Evolutionary conservation across 768 basidiomycete species (phyloP), one percentile per base, ranked within the genome.

Genomic region (Piloderma croceum): DNA sequence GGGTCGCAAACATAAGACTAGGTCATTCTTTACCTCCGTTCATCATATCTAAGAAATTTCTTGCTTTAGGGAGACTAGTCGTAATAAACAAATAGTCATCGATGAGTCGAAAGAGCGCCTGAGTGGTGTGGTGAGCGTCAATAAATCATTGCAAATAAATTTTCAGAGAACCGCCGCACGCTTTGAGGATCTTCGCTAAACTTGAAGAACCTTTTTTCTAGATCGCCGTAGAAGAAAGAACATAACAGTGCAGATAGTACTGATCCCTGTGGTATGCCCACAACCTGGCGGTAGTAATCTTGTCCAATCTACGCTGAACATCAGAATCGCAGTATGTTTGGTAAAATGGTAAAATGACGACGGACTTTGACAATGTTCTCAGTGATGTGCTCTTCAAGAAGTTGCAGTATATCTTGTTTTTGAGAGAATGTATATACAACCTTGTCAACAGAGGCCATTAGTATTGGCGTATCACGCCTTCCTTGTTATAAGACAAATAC

Each of bases 251-350:
- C 76, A 6, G 92, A 96, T n/a, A 98, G 64, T n/a, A 92, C 79
- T 3, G 93, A 97, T 17, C 96, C 96, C 60, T 99, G 96, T 1
- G 96, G 94, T 18, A 99, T 99, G 3, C 96, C 96, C 21, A 89
- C 76, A n/a, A 74, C 76, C 60, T 99, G 96, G 10, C 84, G 79
- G 56, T 84, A 94, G 54, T 83, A 90, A 31, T 74, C 62, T n/a
- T 64, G 51, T 2, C 86, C 88, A 38, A 96, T 91, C 90, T 94
- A 48, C 3, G 19, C 2, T n/a, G 17, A 25, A 32, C 6, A 23
- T 10, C 24, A 35, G 12, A 24, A 19, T 27, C 9, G 9, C 10
- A 15, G 27, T 15, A 15, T 15, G 27, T 29, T 9, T 15, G 15
- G 10, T 29, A 23, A 27, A 24, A 45, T 23, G 31, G 31, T 27